These are phyloP conservation scores for Nadsonia commutata DNA, from an alignment of 1,139 yeast genomes.

Conservation along the genomic window DNA sequence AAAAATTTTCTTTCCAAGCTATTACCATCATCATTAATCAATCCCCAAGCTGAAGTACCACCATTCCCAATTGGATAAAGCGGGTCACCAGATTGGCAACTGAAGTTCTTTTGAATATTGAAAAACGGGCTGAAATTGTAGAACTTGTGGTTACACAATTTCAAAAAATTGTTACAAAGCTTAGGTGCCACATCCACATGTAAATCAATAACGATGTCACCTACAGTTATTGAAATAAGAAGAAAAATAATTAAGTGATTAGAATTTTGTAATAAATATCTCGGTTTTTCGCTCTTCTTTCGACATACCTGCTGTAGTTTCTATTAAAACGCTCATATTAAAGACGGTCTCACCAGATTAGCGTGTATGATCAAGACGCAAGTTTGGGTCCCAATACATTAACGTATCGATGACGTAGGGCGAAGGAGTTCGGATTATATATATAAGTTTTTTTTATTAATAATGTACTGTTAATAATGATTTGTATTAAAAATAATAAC, in stretches of 20 bases:
- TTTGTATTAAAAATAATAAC: too few relatives aligned
- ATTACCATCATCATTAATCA: slow-evolving; percentile 12
- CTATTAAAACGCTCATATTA: slow-evolving; percentile 42
- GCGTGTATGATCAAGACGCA: too few relatives aligned
- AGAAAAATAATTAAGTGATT: neutral
- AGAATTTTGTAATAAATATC: neutral
- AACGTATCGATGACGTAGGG: too few relatives aligned
- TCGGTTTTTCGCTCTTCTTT: neutral
- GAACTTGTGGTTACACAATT: slow-evolving; percentile 39
- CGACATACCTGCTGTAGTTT: slow-evolving; percentile 37
- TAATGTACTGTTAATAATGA: too few relatives aligned
- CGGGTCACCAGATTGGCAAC: slow-evolving; percentile 37
- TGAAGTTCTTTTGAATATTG: slow-evolving; percentile 26
- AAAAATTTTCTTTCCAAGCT: slow-evolving; percentile 10
- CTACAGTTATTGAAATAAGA: slow-evolving; percentile 11
- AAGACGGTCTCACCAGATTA: too few relatives aligned
- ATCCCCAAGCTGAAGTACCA: slow-evolving; percentile 25
- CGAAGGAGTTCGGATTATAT: too few relatives aligned
- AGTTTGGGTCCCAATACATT: too few relatives aligned
- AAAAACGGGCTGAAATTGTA: slow-evolving; percentile 39
- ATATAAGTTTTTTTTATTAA: too few relatives aligned
- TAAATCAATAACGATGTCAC: slow-evolving; percentile 42
- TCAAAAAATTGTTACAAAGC: slow-evolving; percentile 35
- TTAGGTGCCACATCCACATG: slow-evolving; percentile 24
- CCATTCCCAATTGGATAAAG: slow-evolving; percentile 26